Evolutionary conservation across 257 asterid genomes (phyloP).

Genomic region (Gentiana straminea): DNA sequence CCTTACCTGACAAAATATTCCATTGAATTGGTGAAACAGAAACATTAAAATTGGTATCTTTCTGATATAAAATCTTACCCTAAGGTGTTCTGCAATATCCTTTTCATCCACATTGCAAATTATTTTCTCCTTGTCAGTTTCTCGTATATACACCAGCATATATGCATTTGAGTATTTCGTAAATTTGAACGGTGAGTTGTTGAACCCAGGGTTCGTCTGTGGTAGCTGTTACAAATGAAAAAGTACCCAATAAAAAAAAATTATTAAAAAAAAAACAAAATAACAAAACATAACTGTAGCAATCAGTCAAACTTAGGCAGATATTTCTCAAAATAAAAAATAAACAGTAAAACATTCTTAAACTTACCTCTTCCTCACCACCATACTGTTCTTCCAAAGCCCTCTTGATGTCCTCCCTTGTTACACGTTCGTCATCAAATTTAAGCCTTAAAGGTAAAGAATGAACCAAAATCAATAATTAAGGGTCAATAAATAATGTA

Average conservation of each 20-base stretch:
- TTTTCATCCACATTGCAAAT: conserved; percentile 71
- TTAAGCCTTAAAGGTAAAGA: conserved; percentile 16
- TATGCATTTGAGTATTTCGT: conserved; percentile 76
- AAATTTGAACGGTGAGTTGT: conserved; percentile 62
- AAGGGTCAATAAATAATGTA: not conserved
- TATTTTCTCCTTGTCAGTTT: conserved; percentile 59
- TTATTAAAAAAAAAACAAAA: not conserved
- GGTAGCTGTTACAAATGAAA: conserved; percentile 38
- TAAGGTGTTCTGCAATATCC: conserved; percentile 67
- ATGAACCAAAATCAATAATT: not conserved
- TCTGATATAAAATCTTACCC: conserved; percentile 33
- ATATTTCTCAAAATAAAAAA: not conserved
- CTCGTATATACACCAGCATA: conserved; percentile 81
- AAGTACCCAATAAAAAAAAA: conserved; percentile 3
- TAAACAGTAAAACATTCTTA: not conserved
- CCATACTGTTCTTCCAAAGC: conserved; percentile 40
- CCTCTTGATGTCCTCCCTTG: conserved; percentile 30
- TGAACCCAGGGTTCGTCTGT: conserved; percentile 65
- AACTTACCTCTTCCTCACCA: conserved; percentile 38
- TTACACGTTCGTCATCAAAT: conserved; percentile 40
- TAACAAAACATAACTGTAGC: not conserved
- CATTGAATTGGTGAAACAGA: not conserved
- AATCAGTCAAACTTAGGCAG: not conserved
- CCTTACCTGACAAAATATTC: conserved; percentile 34
- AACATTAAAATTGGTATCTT: conserved; percentile 9